Evolutionary conservation across 2,329 filamentous ascomycete species (phyloP), one percentile per base, ranked within the genome.

Genomic region (Dactylellina haptotyla): DNA sequence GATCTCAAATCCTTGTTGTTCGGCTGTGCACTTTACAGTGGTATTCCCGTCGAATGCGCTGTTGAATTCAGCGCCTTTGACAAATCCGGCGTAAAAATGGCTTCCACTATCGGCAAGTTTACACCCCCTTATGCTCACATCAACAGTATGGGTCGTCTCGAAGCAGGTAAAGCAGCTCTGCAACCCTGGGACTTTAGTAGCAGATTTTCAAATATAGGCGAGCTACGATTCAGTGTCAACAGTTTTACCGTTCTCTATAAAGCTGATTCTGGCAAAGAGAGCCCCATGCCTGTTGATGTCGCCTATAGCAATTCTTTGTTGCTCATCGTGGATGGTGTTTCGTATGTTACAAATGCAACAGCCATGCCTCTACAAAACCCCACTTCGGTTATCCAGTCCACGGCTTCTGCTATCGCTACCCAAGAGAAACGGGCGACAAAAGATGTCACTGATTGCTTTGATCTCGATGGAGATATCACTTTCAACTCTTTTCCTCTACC

Each of bases 1-100:
- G 20, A 30, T n/a, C 12, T 64, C 10, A 26, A 54, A 4, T 61
- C 67, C 14, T 37, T 72, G 4, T 25, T 48, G 26, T 72, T 65
- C 16, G 67, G 67, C 6, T 72, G 67, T 32, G 59, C 67, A 26
- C 53, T 72, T 18, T 16, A 58, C 41, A 72, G 67, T 25, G 67
- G 67, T 1, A 53, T 72, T 34, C 67, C 67, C 2, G 67, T 72
- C n/a, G 59, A 72, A 26, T 72, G 67, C 37, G 28, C 39, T 41
- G 53, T 72, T 12, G 18, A 48, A 10, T 72, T 72, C 23, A n/a
- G 34, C 18, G 67, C 25, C 1, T 4, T 39, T 26, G 34, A 71
- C 16, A 28, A 12, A 6, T 18, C n/a, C 34, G 53, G 58, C 3
- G 45, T 28, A 18, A 39, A 41, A 28, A 18, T 26, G n/a, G 32